Percentiles rank a stretch among this genome's conserved stretches.
Evolutionary conservation across 2,329 filamentous ascomycete species (phyloP).

Genomic region (Pseudogymnoascus sp.): DNA sequence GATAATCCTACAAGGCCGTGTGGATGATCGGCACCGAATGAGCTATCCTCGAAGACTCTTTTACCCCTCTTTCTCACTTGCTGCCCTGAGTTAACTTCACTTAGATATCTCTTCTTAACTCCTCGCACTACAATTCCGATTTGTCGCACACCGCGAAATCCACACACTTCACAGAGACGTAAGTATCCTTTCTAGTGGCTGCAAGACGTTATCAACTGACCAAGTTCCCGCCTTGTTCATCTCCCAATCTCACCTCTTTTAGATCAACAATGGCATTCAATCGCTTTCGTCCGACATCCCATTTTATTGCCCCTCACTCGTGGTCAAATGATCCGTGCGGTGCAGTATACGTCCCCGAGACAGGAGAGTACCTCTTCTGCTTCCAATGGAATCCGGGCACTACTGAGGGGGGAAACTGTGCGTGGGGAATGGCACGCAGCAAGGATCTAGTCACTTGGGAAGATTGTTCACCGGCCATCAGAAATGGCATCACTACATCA

Average conservation of each 20-base stretch:
- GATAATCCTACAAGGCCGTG: background rate
- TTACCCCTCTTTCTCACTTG: background rate
- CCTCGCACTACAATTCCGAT: background rate
- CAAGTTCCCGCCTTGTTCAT: background rate
- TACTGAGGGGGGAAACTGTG: background rate
- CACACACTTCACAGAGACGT: background rate
- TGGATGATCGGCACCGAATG: background rate
- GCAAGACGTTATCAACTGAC: background rate
- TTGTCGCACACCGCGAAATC: background rate
- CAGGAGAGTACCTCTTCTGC: background rate
- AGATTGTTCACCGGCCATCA: background rate
- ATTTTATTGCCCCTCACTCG: background rate
- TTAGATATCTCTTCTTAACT: background rate
- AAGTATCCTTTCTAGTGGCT: background rate
- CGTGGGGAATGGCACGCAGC: background rate
- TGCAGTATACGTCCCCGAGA: background rate
- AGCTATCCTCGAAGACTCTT: background rate
- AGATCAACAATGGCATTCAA: background rate
- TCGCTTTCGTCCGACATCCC: background rate
- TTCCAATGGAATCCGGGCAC: background rate
- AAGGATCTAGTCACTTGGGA: background rate
- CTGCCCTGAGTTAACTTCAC: background rate
- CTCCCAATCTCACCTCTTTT: background rate
- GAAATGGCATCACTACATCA: conserved; percentile 12
- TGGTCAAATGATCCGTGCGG: background rate